These are phyloP conservation scores for Symbiodinium natans DNA, from an alignment of 73 alveolate genomes.

Conservation along the genomic window DNA sequence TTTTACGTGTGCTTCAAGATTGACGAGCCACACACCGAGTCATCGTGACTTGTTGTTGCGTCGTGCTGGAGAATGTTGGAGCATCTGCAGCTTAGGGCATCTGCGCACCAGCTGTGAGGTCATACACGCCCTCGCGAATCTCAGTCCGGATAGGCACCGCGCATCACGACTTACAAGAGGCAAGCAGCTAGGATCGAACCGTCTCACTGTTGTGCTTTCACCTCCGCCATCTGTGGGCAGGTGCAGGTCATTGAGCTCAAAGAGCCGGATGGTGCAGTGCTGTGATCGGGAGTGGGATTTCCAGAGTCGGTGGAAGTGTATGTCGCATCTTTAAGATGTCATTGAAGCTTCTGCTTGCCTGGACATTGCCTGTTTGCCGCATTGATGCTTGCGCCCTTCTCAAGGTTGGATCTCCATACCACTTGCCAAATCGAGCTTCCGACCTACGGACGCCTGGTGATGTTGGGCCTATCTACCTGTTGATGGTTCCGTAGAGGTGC, in stretches of 20 bases:
- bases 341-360: not conserved
- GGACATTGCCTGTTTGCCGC: no score
- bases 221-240: not conserved
- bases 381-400: not conserved
- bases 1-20: constrained; percentile 80
- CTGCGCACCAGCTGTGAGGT: not conserved
- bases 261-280: not conserved
- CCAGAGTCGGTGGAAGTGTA: no score
- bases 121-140: constrained; percentile 82
- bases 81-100: not conserved
- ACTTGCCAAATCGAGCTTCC: constrained; percentile 50
- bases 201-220: no score
- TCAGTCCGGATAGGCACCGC: constrained; percentile 91
- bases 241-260: constrained; percentile 68
- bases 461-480: no score
- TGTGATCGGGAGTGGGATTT: not conserved
- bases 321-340: no score
- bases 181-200: not conserved
- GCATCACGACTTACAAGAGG: constrained; percentile 83
- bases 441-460: not conserved
- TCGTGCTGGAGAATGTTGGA: not conserved
- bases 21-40: constrained; percentile 28
- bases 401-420: constrained; percentile 87
- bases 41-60: not conserved
- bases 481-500: no score